Evolutionary conservation across 257 asterid species (phyloP).

Genomic region (Asclepias syriaca): DNA sequence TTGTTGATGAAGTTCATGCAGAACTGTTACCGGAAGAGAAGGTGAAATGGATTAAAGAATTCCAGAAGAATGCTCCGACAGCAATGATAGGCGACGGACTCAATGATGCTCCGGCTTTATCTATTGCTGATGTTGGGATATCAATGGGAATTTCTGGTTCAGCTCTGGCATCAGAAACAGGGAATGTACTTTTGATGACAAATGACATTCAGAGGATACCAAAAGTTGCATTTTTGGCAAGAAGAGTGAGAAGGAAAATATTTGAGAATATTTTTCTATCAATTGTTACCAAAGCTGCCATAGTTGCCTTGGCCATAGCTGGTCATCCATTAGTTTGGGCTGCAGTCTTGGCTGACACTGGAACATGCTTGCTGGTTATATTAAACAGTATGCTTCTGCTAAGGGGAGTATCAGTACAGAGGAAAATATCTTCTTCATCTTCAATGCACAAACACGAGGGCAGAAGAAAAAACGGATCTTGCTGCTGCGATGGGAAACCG

Average conservation of each 20-base stretch:
- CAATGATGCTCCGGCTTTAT: slow-evolving; percentile 83
- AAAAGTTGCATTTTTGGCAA: slow-evolving; percentile 43
- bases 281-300: slow-evolving; percentile 45
- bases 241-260: slow-evolving; percentile 45
- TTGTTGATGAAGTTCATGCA: slow-evolving; percentile 47
- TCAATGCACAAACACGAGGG: slow-evolving; percentile 10
- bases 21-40: slow-evolving; percentile 81
- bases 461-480: background rate
- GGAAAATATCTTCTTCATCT: slow-evolving; percentile 14
- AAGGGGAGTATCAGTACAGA: slow-evolving; percentile 18
- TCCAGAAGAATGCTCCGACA: slow-evolving; percentile 54
- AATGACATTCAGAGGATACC: slow-evolving; percentile 73
- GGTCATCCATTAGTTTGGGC: slow-evolving; percentile 94
- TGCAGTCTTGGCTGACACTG: slow-evolving; percentile 70
- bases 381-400: slow-evolving; percentile 74
- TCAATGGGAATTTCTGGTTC: slow-evolving; percentile 94
- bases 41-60: slow-evolving; percentile 42
- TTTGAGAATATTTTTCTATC: slow-evolving; percentile 60
- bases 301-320: slow-evolving; percentile 64
- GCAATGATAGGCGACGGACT: slow-evolving; percentile 92
- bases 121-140: slow-evolving; percentile 75
- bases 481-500: slow-evolving; percentile 23
- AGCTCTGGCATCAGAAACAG: slow-evolving; percentile 71
- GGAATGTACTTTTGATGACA: slow-evolving; percentile 66
- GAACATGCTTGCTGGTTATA: slow-evolving; percentile 81